phyloP scores from a whole-genome alignment of 768 basidiomycete genomes.

The Auricularia auricula-judae region DNA sequence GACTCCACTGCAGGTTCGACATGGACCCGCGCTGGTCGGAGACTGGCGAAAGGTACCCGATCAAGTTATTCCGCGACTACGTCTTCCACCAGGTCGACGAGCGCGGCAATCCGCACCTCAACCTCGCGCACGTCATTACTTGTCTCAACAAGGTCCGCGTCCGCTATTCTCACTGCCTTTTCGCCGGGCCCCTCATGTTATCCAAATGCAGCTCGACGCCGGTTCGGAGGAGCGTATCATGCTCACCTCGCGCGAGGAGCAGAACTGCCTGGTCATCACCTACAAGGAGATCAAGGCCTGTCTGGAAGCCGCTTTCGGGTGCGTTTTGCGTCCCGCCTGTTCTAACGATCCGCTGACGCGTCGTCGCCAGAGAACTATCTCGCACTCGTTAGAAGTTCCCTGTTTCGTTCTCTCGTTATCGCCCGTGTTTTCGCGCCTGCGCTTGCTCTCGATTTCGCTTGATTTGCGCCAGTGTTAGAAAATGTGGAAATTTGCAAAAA shows the following conservation, averaged over 20 bases:
- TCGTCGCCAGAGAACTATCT: conserved; percentile 1
- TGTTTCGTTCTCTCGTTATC: not conserved
- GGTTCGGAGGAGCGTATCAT: conserved; percentile 91
- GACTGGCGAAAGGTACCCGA: conserved; percentile 93
- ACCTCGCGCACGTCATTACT: conserved; percentile 80
- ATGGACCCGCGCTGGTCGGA: conserved; percentile 96
- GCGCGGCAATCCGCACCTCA: conserved; percentile 77
- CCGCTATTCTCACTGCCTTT: not conserved
- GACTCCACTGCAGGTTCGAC: conserved; percentile 55
- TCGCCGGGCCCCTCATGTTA: not conserved
- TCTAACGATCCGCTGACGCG: not conserved
- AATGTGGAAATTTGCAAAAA: conserved; percentile 2
- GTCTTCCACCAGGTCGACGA: conserved; percentile 98
- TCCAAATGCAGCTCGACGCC: conserved; percentile 59
- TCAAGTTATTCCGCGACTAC: conserved; percentile 96
- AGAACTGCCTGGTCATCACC: conserved; percentile 87
- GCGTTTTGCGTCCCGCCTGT: conserved; percentile 18
- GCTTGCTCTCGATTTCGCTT: not conserved
- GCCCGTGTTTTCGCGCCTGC: not conserved
- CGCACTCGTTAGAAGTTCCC: not conserved
- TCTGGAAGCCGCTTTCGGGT: conserved; percentile 78
- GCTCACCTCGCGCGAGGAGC: conserved; percentile 91
- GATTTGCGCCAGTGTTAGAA: not conserved
- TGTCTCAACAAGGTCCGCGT: conserved; percentile 81
- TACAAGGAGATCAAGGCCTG: conserved; percentile 87